Conservation (phyloP, 1,284 basidiomycete species). For the Irpex lacteus region DNA sequence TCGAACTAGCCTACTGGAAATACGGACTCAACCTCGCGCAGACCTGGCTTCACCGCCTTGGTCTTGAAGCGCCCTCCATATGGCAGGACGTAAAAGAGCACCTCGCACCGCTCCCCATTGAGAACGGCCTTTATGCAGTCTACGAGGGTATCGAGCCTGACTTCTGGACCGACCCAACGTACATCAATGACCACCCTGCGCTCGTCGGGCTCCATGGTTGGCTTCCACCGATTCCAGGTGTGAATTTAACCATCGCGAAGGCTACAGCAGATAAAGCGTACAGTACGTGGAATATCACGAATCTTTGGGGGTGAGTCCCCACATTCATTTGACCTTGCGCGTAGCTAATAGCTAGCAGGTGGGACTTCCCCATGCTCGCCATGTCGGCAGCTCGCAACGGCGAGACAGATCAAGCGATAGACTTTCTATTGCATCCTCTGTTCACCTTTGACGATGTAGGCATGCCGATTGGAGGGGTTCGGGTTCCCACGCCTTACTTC, state of each 20-base stretch:
- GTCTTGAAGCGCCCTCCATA: slow-evolving; percentile 35
- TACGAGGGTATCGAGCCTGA: slow-evolving; percentile 52
- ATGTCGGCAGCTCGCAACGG: slow-evolving; percentile 59
- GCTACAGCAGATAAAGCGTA: slow-evolving; percentile 53
- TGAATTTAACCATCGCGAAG: slow-evolving; percentile 45
- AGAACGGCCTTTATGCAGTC: slow-evolving; percentile 49
- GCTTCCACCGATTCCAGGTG: slow-evolving; percentile 47
- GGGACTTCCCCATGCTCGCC: slow-evolving; percentile 63
- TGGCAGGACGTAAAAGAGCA: slow-evolving; percentile 46
- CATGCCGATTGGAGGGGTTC: slow-evolving; percentile 56
- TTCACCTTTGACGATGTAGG: slow-evolving; percentile 59
- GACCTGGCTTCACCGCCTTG: slow-evolving; percentile 44
- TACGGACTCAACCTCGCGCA: slow-evolving; percentile 47
- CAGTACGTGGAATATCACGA: slow-evolving; percentile 52
- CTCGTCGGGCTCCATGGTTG: slow-evolving; percentile 56
- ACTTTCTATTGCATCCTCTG: slow-evolving; percentile 52
- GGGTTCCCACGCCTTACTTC: slow-evolving; percentile 61
- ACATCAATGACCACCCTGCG: slow-evolving; percentile 58
- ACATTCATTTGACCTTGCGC: too few species aligned
- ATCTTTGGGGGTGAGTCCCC: slow-evolving; percentile 49
- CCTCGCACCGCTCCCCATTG: slow-evolving; percentile 47
- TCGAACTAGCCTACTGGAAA: slow-evolving; percentile 61
- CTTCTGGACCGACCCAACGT: slow-evolving; percentile 51
- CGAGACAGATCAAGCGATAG: slow-evolving; percentile 45
- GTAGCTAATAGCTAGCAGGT: slow-evolving; percentile 30